A percentile compares a stretch with the other conserved stretches of the same genome.
Evolutionary conservation across 23 red algal species (phyloP).

Genomic region (Cyanidiococcus yangmingshanensis): DNA sequence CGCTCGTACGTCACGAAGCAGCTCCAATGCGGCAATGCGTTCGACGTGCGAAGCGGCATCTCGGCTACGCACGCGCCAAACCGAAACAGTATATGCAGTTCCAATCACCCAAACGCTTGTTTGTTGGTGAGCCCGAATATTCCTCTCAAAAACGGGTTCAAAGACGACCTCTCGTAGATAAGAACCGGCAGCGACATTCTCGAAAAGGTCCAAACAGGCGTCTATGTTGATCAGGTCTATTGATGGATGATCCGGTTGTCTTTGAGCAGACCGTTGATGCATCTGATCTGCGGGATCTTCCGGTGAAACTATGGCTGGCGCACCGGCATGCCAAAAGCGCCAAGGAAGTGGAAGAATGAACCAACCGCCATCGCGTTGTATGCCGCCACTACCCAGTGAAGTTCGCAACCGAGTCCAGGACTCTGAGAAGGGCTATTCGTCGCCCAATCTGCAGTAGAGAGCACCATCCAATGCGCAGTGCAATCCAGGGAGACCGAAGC

Average conservation of each 20-base stretch:
- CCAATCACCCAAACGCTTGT: background rate
- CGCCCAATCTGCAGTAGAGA: background rate
- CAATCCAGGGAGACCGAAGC: slow-evolving; percentile 7
- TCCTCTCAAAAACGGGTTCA: background rate
- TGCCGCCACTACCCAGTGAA: background rate
- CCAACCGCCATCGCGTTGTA: slow-evolving; percentile 4
- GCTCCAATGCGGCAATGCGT: background rate
- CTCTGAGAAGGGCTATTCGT: background rate
- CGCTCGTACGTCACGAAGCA: background rate
- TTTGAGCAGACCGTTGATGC: no score
- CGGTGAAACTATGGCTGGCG: background rate
- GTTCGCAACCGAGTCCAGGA: background rate
- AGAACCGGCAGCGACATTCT: background rate
- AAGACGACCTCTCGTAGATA: background rate
- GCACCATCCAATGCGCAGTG: background rate
- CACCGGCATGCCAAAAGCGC: slow-evolving; percentile 9
- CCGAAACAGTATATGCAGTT: background rate
- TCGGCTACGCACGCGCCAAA: background rate
- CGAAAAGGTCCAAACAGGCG: background rate
- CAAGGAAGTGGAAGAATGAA: background rate
- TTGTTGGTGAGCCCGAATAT: background rate
- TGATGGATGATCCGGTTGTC: no score
- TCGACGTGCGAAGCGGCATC: background rate
- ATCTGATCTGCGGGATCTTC: background rate
- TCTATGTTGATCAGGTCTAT: background rate